A percentile compares a stretch with the other conserved stretches of the same genome.
phyloP scores from a whole-genome alignment of 345 rosid species.

The Stellera chamaejasme region DNA sequence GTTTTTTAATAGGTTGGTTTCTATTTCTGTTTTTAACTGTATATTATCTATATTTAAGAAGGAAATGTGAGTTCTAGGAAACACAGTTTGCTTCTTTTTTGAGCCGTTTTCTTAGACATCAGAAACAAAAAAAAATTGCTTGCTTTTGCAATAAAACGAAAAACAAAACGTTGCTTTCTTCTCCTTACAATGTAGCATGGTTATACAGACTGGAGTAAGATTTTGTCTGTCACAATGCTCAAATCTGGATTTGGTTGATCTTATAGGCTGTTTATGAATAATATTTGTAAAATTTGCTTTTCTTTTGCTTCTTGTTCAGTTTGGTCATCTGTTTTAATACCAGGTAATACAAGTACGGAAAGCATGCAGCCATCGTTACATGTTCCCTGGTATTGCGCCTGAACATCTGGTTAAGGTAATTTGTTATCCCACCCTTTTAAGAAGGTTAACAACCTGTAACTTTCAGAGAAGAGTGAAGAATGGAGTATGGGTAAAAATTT shows the following conservation, averaged over 20 bases:
- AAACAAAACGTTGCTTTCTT: too few relatives aligned
- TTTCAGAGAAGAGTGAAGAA: constrained; percentile 1
- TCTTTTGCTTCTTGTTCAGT: constrained; percentile 9
- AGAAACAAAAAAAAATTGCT: too few relatives aligned
- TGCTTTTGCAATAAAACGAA: too few relatives aligned
- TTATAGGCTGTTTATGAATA: not conserved
- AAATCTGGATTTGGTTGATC: too few relatives aligned
- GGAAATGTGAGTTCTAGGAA: too few relatives aligned
- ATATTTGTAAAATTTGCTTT: not conserved
- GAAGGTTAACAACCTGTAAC: not conserved
- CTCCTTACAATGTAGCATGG: too few relatives aligned
- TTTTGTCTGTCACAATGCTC: too few relatives aligned
- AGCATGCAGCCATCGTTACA: constrained; percentile 93
- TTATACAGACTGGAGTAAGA: too few relatives aligned
- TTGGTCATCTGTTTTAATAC: too few relatives aligned
- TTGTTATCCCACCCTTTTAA: constrained; percentile 9
- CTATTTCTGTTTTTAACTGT: constrained; percentile 11
- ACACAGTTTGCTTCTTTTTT: too few relatives aligned
- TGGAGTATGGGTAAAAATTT: not conserved
- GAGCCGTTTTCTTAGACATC: too few relatives aligned
- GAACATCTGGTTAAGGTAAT: constrained; percentile 89
- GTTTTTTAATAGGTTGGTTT: constrained; percentile 54
- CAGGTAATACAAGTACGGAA: constrained; percentile 84
- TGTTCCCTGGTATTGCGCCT: constrained; percentile 90
- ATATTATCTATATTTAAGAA: too few relatives aligned